A percentile compares a stretch with the other conserved stretches of the same genome.
Evolutionary conservation across 1,284 basidiomycete species (phyloP).

Genomic region (Fomitopsis pinicola): DNA sequence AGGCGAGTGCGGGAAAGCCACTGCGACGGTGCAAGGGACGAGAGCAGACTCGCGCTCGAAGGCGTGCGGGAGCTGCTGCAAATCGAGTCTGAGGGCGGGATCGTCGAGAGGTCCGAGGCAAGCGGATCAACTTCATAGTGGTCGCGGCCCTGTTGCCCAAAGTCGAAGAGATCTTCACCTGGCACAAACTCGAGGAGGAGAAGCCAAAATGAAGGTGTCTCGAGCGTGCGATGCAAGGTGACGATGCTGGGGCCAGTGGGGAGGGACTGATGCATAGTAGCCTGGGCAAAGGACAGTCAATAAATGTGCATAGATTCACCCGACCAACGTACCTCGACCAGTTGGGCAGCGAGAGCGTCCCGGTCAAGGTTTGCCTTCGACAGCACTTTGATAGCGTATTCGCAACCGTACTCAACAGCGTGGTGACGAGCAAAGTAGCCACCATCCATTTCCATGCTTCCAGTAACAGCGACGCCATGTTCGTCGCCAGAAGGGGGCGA

Average conservation of each 20-base stretch:
- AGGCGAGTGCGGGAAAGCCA: conserved; percentile 86
- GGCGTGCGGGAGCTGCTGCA: conserved; percentile 64
- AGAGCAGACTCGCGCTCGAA: conserved; percentile 90
- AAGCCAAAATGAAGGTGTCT: conserved; percentile 77
- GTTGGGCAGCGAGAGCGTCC: conserved; percentile 82
- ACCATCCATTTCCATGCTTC: conserved; percentile 58
- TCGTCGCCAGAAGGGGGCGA: conserved; percentile 46
- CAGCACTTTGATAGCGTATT: conserved; percentile 95
- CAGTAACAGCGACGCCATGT: conserved; percentile 49
- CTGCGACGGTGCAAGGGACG: conserved; percentile 79
- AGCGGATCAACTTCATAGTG: conserved; percentile 65
- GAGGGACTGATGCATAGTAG: conserved; percentile 92
- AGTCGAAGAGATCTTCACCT: conserved; percentile 95
- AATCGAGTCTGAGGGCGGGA: conserved; percentile 20
- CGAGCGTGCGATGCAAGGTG: conserved; percentile 87
- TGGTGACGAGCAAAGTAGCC: conserved; percentile 32
- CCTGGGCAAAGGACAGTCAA: conserved; percentile 38
- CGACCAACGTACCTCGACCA: conserved; percentile 68
- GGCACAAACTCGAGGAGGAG: conserved; percentile 90
- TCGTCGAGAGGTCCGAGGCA: conserved; percentile 30
- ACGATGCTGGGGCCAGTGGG: conserved; percentile 93
- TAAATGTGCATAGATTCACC: conserved; percentile 6
- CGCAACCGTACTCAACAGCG: conserved; percentile 61
- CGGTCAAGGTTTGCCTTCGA: conserved; percentile 90
- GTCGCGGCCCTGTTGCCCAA: conserved; percentile 91